phyloP scores from a whole-genome alignment of 1,284 basidiomycete genomes.

The Austroboletus olivaceoglutinosus region DNA sequence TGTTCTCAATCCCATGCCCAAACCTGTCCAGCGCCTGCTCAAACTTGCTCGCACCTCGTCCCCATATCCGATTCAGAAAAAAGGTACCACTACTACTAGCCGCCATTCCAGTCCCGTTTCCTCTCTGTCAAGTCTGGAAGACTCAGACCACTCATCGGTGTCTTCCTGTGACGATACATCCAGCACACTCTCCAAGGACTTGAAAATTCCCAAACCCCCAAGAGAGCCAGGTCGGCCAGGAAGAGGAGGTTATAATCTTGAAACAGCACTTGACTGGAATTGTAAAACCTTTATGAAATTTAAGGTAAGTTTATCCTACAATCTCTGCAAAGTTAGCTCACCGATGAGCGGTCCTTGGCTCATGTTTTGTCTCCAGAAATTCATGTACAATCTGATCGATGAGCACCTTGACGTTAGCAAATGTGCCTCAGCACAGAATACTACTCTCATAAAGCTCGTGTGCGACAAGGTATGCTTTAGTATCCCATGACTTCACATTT shows the following conservation, averaged over 20 bases:
- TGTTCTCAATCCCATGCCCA: too few relatives aligned
- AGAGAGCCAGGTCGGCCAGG: conserved; percentile 8
- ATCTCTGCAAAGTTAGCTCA: too few relatives aligned
- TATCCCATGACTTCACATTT: not conserved
- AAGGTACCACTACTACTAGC: too few relatives aligned
- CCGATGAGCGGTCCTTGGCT: too few relatives aligned
- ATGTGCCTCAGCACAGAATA: conserved; percentile 6
- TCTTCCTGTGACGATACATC: not conserved
- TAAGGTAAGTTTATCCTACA: conserved; percentile 8
- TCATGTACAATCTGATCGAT: not conserved
- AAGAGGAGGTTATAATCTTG: conserved; percentile 5
- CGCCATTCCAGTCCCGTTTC: too few relatives aligned
- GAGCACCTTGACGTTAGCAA: conserved; percentile 6
- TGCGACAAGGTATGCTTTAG: conserved; percentile 2
- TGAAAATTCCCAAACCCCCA: conserved; percentile 4
- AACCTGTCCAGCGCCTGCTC: too few relatives aligned
- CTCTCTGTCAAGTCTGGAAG: too few relatives aligned
- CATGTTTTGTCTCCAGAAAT: too few relatives aligned
- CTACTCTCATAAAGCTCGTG: not conserved
- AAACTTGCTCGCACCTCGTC: too few relatives aligned
- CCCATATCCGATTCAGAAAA: too few relatives aligned
- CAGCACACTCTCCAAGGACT: not conserved
- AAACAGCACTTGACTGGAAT: not conserved
- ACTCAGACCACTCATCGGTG: too few relatives aligned
- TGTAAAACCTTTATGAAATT: not conserved